phyloP scores from a whole-genome alignment of 192 early-diverging fungal species.

The Podila clonocystis region DNA sequence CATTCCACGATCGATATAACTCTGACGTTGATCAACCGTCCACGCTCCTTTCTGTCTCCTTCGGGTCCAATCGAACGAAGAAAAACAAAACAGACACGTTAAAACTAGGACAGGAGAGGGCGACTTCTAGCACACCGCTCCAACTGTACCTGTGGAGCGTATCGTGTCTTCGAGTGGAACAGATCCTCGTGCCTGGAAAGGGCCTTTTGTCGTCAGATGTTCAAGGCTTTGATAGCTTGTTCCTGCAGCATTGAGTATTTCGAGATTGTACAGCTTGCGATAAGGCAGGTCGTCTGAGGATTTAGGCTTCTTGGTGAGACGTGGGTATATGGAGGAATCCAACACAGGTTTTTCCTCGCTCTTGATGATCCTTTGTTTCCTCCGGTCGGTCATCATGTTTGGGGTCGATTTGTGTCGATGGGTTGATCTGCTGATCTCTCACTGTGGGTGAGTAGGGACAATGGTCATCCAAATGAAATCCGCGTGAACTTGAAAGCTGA shows the following conservation, averaged over 20 bases:
- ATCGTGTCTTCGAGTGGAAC: constrained; percentile 13
- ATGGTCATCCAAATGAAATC: too few relatives aligned
- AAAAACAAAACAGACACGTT: too few relatives aligned
- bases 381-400: too few relatives aligned
- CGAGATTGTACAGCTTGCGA: constrained; percentile 8
- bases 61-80: background rate
- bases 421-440: too few relatives aligned
- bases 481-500: too few relatives aligned
- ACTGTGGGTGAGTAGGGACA: too few relatives aligned
- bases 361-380: too few relatives aligned
- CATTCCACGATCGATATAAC: constrained; percentile 20
- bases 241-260: constrained; percentile 18
- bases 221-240: constrained; percentile 4
- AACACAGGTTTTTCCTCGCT: too few relatives aligned
- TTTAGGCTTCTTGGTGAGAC: background rate
- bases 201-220: constrained; percentile 4
- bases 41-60: background rate
- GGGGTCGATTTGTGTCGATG: too few relatives aligned
- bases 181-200: constrained; percentile 21
- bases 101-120: too few relatives aligned
- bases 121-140: too few relatives aligned
- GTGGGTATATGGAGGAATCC: constrained; percentile 9
- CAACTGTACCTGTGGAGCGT: constrained; percentile 1
- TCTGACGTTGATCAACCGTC: constrained; percentile 1
- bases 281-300: constrained; percentile 2